Evolutionary conservation across 148 eudicot genomes (phyloP), one percentile per base, ranked within the genome.

Genomic region (Rhododendron williamsianum): DNA sequence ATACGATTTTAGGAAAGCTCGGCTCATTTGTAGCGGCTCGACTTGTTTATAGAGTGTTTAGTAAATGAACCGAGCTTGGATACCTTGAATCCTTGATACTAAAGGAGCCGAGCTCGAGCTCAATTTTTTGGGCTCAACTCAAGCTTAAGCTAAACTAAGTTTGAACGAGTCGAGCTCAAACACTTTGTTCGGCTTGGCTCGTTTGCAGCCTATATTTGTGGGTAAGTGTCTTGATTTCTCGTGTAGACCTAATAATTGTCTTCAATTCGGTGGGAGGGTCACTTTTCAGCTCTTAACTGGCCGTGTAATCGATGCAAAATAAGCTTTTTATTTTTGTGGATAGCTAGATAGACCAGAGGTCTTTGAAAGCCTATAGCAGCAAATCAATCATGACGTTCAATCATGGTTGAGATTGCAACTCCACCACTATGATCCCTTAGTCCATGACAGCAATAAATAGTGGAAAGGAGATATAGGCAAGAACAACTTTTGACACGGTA

Each of bases 51-150:
- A 54, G 19, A 7, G 9, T 1, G 46, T 88, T 89, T 84, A 51
- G 69, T 63, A n/a, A 23, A 23, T 63, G 69, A 63, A n/a, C 69
- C 11, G 30, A 84, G 91, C 91, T 90, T 78, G 93, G 92, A 78
- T 90, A 89, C 63, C 86, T 92, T n/a, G n/a, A n/a, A n/a, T n/a
- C n/a, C n/a, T n/a, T 13, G 87, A 93, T 58, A 92, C 90, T 13
- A 83, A 94, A 79, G 85, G 85, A 65, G 86, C 92, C 65, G 92
- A 54, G 71, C 67, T 21, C 6, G 3, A 58, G 65, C 65, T 58
- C 8, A 25, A 21, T 60, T 60, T 6, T 60, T 60, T 60, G 9
- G 25, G 25, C 71, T 63, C 27, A 3, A 23, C 30, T 63, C 30
- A 4, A 63, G 71, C 27, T 63, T 9, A 2, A n/a, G 30, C 27